phyloP scores from a whole-genome alignment of 176 grass and related monocot genomes.

The Carex parvula region DNA sequence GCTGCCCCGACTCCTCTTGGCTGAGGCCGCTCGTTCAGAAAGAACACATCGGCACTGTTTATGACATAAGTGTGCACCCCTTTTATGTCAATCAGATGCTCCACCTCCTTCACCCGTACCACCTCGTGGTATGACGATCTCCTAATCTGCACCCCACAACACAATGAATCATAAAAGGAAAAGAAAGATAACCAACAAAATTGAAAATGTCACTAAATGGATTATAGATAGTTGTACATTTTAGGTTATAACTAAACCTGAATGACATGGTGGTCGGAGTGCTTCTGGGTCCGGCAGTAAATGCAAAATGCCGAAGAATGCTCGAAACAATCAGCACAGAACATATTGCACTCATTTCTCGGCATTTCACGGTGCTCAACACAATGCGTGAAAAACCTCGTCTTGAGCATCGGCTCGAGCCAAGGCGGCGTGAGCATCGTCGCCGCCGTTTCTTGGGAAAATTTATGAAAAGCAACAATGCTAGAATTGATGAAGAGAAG shows the following conservation, averaged over 20 bases:
- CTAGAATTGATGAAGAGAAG: not conserved
- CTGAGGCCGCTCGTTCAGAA: constrained; percentile 52
- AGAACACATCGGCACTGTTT: constrained; percentile 56
- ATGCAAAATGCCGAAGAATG: constrained; percentile 38
- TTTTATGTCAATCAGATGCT: constrained; percentile 44
- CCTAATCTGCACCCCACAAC: constrained; percentile 32
- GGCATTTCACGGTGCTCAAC: constrained; percentile 24
- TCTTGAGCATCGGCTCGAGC: constrained; percentile 42
- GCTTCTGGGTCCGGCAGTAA: constrained; percentile 36
- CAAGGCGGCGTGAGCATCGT: constrained; percentile 29
- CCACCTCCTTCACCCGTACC: constrained; percentile 49
- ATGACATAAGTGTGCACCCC: constrained; percentile 63
- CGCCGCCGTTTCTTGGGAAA: not conserved
- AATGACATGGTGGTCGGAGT: constrained; percentile 56
- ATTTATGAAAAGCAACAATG: not conserved
- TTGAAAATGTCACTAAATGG: not conserved
- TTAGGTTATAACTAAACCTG: constrained; percentile 37
- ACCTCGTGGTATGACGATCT: constrained; percentile 61
- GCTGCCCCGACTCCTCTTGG: not conserved
- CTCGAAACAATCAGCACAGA: constrained; percentile 42
- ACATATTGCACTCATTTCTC: constrained; percentile 60
- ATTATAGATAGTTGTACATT: not conserved
- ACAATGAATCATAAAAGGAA: not conserved
- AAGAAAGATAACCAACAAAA: not conserved
- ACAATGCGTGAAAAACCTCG: constrained; percentile 47